Percentiles rank a stretch among this genome's conserved stretches.
Evolutionary conservation across 495 filamentous ascomycete species (phyloP).

Genomic region (Xylaria bambusicola): DNA sequence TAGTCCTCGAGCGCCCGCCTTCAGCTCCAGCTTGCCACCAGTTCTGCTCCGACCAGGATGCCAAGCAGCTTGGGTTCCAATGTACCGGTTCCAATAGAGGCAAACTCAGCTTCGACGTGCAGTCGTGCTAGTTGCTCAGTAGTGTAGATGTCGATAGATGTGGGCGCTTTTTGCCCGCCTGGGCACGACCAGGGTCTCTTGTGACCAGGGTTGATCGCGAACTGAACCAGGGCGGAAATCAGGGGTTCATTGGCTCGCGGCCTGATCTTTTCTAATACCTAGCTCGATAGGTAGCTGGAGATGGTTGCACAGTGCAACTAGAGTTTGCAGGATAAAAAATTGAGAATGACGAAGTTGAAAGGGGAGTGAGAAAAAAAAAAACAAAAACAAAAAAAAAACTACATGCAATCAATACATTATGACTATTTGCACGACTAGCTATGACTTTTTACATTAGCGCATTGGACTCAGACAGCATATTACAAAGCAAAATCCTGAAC

Average conservation of each 20-base stretch:
- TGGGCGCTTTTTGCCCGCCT: background rate
- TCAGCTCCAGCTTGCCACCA: slow-evolving; percentile 10
- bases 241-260: too few species aligned
- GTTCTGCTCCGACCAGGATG: slow-evolving; percentile 1
- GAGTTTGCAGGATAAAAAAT: background rate
- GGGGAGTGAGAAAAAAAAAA: background rate
- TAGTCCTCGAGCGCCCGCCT: background rate
- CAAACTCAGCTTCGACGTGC: slow-evolving; percentile 8
- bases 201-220: too few species aligned
- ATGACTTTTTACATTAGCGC: too few species aligned
- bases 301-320: background rate
- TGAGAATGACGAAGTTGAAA: background rate
- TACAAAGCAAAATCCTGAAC: background rate
- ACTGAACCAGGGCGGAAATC: too few species aligned
- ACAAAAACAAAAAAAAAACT: background rate
- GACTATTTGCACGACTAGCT: too few species aligned
- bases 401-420: too few species aligned
- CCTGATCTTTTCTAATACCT: too few species aligned
- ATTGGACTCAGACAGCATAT: too few species aligned
- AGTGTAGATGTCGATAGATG: too few species aligned
- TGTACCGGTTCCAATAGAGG: slow-evolving; percentile 15
- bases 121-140: too few species aligned
- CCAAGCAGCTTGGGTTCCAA: slow-evolving; percentile 7
- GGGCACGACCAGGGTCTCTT: too few species aligned
- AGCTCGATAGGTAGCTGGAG: too few species aligned